Percentiles rank a stretch among this genome's conserved stretches.
Conservation (phyloP, 768 basidiomycete species). For the Leccinum boreale region DNA sequence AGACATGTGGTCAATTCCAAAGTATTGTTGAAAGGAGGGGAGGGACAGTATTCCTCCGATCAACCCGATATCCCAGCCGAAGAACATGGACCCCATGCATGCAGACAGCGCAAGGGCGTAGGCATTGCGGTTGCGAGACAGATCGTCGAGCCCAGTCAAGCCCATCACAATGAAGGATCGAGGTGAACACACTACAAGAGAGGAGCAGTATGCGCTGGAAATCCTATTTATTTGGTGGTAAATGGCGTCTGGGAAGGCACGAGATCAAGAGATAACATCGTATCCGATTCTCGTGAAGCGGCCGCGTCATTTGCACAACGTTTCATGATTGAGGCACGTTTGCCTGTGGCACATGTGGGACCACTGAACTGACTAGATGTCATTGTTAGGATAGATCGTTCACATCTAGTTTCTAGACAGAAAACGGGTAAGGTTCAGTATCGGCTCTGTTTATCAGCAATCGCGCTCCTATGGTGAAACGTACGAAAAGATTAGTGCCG, state of each 20-base stretch:
- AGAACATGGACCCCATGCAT: constrained; percentile 48
- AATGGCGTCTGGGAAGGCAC: too few relatives aligned
- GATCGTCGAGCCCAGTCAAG: constrained; percentile 15
- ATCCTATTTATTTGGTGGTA: not conserved
- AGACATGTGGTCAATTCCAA: constrained; percentile 41
- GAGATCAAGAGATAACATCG: too few relatives aligned
- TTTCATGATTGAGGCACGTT: too few relatives aligned
- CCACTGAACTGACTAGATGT: too few relatives aligned
- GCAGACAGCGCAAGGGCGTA: constrained; percentile 45
- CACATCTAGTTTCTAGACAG: too few relatives aligned
- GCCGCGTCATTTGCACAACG: too few relatives aligned
- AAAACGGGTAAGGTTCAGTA: too few relatives aligned
- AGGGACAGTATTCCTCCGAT: constrained; percentile 51
- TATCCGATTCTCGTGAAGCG: too few relatives aligned
- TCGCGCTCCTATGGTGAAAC: too few relatives aligned
- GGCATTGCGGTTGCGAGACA: constrained; percentile 40
- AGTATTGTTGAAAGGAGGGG: constrained; percentile 45
- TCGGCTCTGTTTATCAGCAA: too few relatives aligned
- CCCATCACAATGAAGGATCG: constrained; percentile 18
- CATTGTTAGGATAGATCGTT: not conserved
- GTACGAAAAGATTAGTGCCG: too few relatives aligned
- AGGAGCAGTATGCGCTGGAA: not conserved
- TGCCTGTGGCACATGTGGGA: too few relatives aligned
- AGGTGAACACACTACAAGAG: not conserved
- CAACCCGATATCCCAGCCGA: constrained; percentile 47